Conservation (phyloP, 75 land plant species). For the Isoetes taiwanensis region DNA sequence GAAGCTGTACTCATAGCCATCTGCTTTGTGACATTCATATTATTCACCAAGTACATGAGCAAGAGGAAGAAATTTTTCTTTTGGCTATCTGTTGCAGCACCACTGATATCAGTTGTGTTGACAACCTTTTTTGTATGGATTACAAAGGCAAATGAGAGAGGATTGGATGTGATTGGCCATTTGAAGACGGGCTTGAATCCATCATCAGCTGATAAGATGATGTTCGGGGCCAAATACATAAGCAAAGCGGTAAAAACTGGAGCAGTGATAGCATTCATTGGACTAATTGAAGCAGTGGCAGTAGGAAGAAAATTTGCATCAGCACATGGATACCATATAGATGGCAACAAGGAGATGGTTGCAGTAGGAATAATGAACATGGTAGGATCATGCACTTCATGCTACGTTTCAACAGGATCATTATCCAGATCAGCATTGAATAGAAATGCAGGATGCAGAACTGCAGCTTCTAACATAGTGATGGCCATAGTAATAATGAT, state of each 20-base stretch:
- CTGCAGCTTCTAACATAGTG: slow-evolving; percentile 61
- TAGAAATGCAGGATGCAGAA: slow-evolving; percentile 73
- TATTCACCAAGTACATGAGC: too few relatives aligned
- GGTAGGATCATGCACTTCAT: background rate
- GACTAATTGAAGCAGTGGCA: slow-evolving; percentile 5
- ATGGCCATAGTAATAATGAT: slow-evolving; percentile 70
- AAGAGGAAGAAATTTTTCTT: too few relatives aligned
- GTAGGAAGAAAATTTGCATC: slow-evolving; percentile 5
- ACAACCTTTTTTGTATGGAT: too few relatives aligned
- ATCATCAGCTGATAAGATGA: slow-evolving; percentile 17
- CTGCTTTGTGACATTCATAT: too few relatives aligned
- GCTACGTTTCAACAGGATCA: slow-evolving; percentile 28
- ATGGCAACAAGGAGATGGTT: slow-evolving; percentile 4
- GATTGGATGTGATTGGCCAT: slow-evolving; percentile 38
- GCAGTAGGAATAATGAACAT: slow-evolving; percentile 5
- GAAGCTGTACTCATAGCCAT: too few relatives aligned
- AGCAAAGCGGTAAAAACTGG: too few relatives aligned
- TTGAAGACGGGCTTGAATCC: slow-evolving; percentile 66
- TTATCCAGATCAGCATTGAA: slow-evolving; percentile 80
- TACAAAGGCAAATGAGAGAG: too few relatives aligned
- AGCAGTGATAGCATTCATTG: too few relatives aligned
- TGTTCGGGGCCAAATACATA: too few relatives aligned
- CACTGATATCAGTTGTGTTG: too few relatives aligned
- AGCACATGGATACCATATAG: background rate
- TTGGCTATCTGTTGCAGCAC: too few relatives aligned